Evolutionary conservation across 768 basidiomycete genomes (phyloP), one percentile per base, ranked within the genome.

Genomic region (Sporobolomyces roseus): DNA sequence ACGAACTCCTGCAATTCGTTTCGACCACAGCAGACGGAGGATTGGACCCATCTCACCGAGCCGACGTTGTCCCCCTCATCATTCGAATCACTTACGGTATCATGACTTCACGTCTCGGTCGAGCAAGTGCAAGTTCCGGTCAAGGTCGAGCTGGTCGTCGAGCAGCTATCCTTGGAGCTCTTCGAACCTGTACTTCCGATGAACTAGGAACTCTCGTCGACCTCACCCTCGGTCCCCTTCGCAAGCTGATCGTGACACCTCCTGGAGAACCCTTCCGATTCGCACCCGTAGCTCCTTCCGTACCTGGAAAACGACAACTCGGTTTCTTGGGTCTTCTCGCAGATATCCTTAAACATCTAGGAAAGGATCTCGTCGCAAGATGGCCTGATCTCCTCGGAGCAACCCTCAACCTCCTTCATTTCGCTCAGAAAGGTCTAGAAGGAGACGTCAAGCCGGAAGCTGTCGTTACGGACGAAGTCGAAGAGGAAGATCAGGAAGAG

Each of bases 251-350:
- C 38, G 61, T 67, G 12, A 56, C 63, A 13, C 46, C 41, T 8
- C 55, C 53, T 5, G 66, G 66, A 65, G 65, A 74, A 65, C 27
- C 65, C 3, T 71, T 76, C 76, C 33, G 59, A 17, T 72, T 74
- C 53, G 61, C 72, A 21, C 29, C 35, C 3, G 12, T 27, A 16
- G 48, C 69, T 46, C 75, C 63, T 21, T 49, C 60, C 29, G 65
- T 74, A 33, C 66, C 76, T 17, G 68, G 67, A 43, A 75, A 74
- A 68, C 67, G 72, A 70, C 85, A 90, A 71, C 80, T 86, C 41
- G 96, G 94, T 55, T 97, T 88, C 81, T 80, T 98, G 70, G 87
- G 85, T 4, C 80, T 98, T 27, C 83, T 97, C 30, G 88, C 86
- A 1, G 91, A 94, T 74, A 87, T 96, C 30, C 75, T 96, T 75